phyloP scores from a whole-genome alignment of 331 rosid species.

The Pyrus hybrid region DNA sequence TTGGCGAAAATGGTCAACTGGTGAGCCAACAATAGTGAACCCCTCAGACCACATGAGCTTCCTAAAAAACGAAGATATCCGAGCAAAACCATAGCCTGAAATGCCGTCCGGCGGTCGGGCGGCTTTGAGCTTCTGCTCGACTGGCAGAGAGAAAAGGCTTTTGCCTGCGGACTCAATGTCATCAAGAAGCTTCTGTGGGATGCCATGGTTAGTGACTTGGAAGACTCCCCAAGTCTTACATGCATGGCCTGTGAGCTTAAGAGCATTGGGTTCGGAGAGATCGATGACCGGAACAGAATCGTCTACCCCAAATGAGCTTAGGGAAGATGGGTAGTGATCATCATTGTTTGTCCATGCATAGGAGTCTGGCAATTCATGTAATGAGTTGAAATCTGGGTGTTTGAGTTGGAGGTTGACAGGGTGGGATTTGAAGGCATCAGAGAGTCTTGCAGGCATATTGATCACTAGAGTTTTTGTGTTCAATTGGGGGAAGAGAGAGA shows the following conservation, averaged over 20 bases:
- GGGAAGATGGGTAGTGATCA: background rate
- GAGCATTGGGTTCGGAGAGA: slow-evolving; percentile 58
- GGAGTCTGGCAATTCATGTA: slow-evolving; percentile 68
- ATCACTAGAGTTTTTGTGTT: background rate
- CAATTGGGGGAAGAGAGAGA: background rate
- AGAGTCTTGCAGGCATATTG: slow-evolving; percentile 56
- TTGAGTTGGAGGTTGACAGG: slow-evolving; percentile 43
- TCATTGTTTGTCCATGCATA: slow-evolving; percentile 50
- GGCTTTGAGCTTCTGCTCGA: slow-evolving; percentile 56
- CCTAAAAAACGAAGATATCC: slow-evolving; percentile 82
- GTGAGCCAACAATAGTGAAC: slow-evolving; percentile 76
- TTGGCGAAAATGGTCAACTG: slow-evolving; percentile 58
- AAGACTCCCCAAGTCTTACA: slow-evolving; percentile 81
- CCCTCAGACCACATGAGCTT: slow-evolving; percentile 99
- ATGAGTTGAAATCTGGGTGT: slow-evolving; percentile 54
- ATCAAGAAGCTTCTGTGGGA: slow-evolving; percentile 36
- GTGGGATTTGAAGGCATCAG: slow-evolving; percentile 54
- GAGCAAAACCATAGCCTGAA: slow-evolving; percentile 76
- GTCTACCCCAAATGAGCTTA: background rate
- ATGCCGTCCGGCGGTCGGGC: slow-evolving; percentile 67
- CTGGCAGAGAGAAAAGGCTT: slow-evolving; percentile 59
- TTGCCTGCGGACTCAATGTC: slow-evolving; percentile 38
- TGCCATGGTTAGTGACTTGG: slow-evolving; percentile 69
- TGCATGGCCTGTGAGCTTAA: slow-evolving; percentile 49
- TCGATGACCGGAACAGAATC: slow-evolving; percentile 54